Evolutionary conservation across 441 rosid genomes (phyloP), one percentile per base, ranked within the genome.

Genomic region (Syzygium syzygioides): DNA sequence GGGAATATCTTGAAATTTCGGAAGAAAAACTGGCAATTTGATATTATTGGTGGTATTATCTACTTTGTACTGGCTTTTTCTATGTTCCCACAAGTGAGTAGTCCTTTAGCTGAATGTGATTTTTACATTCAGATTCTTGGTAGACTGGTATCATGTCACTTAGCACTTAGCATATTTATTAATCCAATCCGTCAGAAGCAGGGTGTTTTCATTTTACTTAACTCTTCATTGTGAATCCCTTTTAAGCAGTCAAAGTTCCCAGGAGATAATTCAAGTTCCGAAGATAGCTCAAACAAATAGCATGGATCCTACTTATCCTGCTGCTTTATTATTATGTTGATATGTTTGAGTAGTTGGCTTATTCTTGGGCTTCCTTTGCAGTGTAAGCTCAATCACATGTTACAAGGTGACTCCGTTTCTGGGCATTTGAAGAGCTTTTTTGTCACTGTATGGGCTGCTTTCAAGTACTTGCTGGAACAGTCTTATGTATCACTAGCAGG

Each of bases 21-120:
- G 87, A 98, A 97, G 95, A 98, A 96, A 94, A 98, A 98, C 91
- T 98, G 99, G 99, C 99, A 98, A 80, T 98, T 98, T 89, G 99
- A 98, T 94, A 94, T 97, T 89, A 98, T 98, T 86, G 99, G 99
- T 87, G 99, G 99, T 90, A 94, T 98, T 90, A 95, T 98, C 92
- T 98, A 98, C 94, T 98, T 98, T 87, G 89, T 98, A 85, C 89
- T 98, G 94, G 97, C 93, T 90, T 98, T 96, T 89, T 98, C 99
- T 41, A 91, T 95, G 95, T 98, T 98, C 89, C 99, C 99, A 32
- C 99, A 95, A 96, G 99, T 98, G 90, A 83, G 93, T 89, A 71
- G 87, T 86, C 88, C 86, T 89, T 79, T 86, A 79, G 55, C 25
- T 88, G 86, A 28, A 89, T 87, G 68, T 88, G 55, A 56, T 25